Evolutionary conservation across 345 rosid species (phyloP), one percentile per base, ranked within the genome.

Genomic region (Hibiscus tridactylites): DNA sequence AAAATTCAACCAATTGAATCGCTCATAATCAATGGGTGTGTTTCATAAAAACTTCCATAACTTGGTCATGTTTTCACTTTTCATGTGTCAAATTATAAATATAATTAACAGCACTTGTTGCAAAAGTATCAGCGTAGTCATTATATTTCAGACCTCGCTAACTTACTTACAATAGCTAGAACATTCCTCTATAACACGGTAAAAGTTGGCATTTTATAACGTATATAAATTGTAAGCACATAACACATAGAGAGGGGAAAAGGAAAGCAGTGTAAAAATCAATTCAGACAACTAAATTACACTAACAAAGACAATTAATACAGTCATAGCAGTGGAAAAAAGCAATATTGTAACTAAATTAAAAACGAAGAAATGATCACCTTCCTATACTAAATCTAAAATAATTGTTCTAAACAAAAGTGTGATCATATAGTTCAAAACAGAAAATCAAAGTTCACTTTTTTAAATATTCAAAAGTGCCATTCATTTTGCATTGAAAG

Each of bases 401-500:
- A 49, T 49, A 67, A 67, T 67, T 49, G 17, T 5, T 49, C 39
- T 15, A 47, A 49, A 49, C 10, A 65, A 24, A 44, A 44, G 54
- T 65, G 44, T 9, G 33, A 28, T 49, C 42, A 67, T 49, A 15
- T 33, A 66, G 39, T 28, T 66, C 11, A 26, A 15, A 47, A 65
- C 26, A 42, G 28, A 66, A 47, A 47, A 46, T 66, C 33, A 47
- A 13, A 66, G 11, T 46, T 24, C 12, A 42, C 3, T 5, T 15
- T 29, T 46, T 50, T 31, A 26, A 50, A 29, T 2, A 74, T 33
- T 59, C 39, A 46, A 65, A 64, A 44, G 31, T 24, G 17, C 4
- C 35, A 65, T 65, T 46, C 17, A 65, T 65, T 42, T 65, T 65
- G 69, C 19, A 65, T 44, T 44, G 35, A 12, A 65, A 65, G 42